Evolutionary conservation across 345 rosid species (phyloP), one percentile per base, ranked within the genome.

Genomic region (Eucalyptus regnans): DNA sequence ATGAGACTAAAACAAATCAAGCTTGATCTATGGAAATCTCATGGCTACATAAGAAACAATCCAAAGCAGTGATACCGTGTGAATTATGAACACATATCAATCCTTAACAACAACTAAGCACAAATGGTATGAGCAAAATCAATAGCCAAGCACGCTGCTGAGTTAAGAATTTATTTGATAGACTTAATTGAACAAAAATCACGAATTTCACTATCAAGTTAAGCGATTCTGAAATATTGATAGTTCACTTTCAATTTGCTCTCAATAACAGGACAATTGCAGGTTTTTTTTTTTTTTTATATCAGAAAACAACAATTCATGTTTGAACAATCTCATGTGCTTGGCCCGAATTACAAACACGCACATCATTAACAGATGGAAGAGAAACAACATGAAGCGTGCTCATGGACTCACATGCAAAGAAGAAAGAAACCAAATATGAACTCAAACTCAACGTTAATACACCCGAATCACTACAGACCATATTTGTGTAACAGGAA

Each of bases 161-260:
- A n/a, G 41, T 66, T 66, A 14, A 33, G 43, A 31, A 68, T 68
- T 66, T 68, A 68, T 68, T 33, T 33, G 4, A 68, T 33, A 68
- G 12, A 33, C 80, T 68, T 68, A 33, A 68, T 33, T 71, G 12
- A 71, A 71, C 4, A 3, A 37, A 71, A 33, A 71, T 15, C 79
- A 66, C 6, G 6, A 68, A 68, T 68, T 6, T 71, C 3, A 18
- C 14, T 0, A 71, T 1, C 2, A 64, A n/a, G 4, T 1, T 31
- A 64, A 64, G 37, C 18, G 5, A 64, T 71, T 71, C 0, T 71
- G 14, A 33, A 37, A 71, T 37, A 37, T 33, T 0, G 3, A 5
- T 18, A 18, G 46, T 71, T 71, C 4, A 0, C 2, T 71, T 71
- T 33, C 4, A 71, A 33, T 71, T 71, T 31, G 25, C 2, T 71